Percentiles rank a stretch among this genome's conserved stretches.
Evolutionary conservation across 352 stramenopile species (phyloP).

Genomic region (Elongisporangium prolatum): DNA sequence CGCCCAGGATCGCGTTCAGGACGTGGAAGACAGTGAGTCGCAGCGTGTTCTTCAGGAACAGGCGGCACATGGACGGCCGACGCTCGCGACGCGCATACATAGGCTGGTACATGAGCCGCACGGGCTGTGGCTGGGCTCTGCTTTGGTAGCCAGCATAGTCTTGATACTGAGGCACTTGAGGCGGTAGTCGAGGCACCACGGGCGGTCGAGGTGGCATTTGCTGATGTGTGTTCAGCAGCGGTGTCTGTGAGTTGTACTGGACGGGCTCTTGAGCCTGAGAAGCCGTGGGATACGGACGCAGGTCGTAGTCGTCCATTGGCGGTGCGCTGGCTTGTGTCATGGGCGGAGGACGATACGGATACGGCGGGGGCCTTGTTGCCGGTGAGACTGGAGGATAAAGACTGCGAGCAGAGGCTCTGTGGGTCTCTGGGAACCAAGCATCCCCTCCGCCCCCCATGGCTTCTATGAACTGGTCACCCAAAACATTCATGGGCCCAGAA

Average conservation of each 20-base stretch:
- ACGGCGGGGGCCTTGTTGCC: background rate
- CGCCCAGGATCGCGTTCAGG: conserved; percentile 53
- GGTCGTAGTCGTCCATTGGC: background rate
- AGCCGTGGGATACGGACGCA: background rate
- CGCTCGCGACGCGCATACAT: background rate
- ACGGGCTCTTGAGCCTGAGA: background rate
- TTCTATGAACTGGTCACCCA: background rate
- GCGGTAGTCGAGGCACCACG: background rate
- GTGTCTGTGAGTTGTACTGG: background rate
- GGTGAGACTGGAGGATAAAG: background rate
- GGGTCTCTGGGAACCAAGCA: background rate
- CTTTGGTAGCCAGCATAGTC: background rate
- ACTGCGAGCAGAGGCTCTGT: background rate
- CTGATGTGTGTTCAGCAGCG: background rate
- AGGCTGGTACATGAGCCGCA: background rate
- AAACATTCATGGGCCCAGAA: background rate
- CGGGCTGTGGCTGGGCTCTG: background rate
- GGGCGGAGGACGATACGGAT: background rate
- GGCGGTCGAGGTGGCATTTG: background rate
- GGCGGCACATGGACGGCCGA: background rate
- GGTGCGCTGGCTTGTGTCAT: background rate
- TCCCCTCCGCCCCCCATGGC: background rate
- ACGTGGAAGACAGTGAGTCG: conserved; percentile 36
- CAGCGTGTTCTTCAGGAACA: background rate
- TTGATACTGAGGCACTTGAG: background rate